Evolutionary conservation across 1,284 basidiomycete genomes (phyloP).

Genomic region (Cryptococcus sp.): DNA sequence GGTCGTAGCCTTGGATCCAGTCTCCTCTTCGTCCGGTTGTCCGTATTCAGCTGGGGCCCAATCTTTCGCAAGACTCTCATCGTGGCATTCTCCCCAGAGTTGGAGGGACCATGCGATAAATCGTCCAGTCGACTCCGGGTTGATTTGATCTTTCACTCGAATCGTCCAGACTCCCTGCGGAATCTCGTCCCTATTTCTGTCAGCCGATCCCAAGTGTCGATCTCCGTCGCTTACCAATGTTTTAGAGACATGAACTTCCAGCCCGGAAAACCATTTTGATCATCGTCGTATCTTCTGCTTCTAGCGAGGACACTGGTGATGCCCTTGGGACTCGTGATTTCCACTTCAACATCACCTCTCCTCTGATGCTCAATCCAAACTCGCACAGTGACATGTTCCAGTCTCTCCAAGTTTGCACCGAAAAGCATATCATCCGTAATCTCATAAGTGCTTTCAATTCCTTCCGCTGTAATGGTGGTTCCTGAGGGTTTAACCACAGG

Average conservation of each 20-base stretch:
- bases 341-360: conserved; percentile 90
- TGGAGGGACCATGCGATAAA: conserved; percentile 91
- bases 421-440: conserved; percentile 69
- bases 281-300: conserved; percentile 65
- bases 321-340: conserved; percentile 78
- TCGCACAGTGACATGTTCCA: conserved; percentile 89
- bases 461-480: conserved; percentile 59
- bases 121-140: conserved; percentile 61
- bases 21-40: conserved; percentile 45
- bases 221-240: conserved; percentile 69
- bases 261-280: conserved; percentile 70
- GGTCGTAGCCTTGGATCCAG: conserved; percentile 47
- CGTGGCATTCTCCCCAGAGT: conserved; percentile 86
- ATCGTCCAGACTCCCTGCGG: conserved; percentile 92
- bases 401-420: conserved; percentile 71
- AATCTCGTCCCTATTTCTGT: conserved; percentile 75
- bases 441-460: conserved; percentile 63
- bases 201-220: not conserved
- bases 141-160: conserved; percentile 70
- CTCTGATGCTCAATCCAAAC: conserved; percentile 87
- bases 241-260: conserved; percentile 99
- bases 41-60: conserved; percentile 52
- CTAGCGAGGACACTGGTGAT: conserved; percentile 79
- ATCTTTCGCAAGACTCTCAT: conserved; percentile 62
- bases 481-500: conserved; percentile 22